Evolutionary conservation across 352 stramenopile genomes (phyloP), one percentile per base, ranked within the genome.

Genomic region (Phytophthora sansomeana): DNA sequence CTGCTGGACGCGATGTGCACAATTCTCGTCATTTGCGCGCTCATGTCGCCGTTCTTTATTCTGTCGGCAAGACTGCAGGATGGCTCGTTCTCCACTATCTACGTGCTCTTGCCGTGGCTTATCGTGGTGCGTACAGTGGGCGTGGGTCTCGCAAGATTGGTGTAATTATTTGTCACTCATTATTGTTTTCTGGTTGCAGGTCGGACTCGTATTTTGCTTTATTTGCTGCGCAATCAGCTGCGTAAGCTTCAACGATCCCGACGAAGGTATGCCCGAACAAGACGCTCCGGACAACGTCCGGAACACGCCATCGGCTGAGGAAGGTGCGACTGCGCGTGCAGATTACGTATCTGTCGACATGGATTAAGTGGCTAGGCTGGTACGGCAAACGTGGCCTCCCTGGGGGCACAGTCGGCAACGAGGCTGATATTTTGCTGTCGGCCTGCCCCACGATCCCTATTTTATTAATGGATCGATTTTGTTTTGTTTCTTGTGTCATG

Each of bases 11-110:
- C 78, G 49, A 58, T 86, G 43, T 90, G 81, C 64, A 86, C 80
- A 35, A 75, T 87, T 26, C 29, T 75, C 17, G 64, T 89, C 55
- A 79, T 87, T 64, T 68, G 75, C 13, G 73, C 82, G 14, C 58
- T 91, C 16, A 82, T 78, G 54, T 95, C 87, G 43, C 87, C 87
- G 35, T 91, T 89, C 68, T 91, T 95, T 54, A 91, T 95, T 67
- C 70, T 95, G 48, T 80, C 85, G 5, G 80, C 86, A 36, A 83
- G 87, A 10, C 72, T 95, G n/a, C 67, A 95, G 44, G 69, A 81
- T 53, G 82, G 72, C 10, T 75, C 73, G 5, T 95, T 95, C 64
- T 95, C 87, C 33, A 80, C 76, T 52, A 84, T 95, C 41, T 95
- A 92, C 74, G 81, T 95, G 39, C 67, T 95, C 26, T 63, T 95